Conservation (phyloP, 108 stramenopile species). For the Nannochloropsis gaditana region DNA sequence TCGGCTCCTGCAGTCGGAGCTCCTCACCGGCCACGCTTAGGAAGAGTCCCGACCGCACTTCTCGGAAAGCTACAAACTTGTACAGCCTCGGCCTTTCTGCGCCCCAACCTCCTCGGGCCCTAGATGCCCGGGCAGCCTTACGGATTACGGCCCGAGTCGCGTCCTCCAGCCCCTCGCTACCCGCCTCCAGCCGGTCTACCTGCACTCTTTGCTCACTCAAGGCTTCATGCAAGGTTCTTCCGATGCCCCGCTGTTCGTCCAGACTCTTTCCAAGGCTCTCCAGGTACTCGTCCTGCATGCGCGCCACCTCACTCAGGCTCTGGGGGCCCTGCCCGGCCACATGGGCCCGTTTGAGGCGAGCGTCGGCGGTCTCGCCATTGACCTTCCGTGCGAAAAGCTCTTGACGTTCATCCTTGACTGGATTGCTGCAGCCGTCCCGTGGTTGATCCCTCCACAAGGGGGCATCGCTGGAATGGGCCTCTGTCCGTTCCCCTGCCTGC, state of each 20-base stretch:
- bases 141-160: background rate
- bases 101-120: background rate
- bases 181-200: background rate
- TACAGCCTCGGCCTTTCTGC: background rate
- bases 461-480: background rate
- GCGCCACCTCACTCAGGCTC: background rate
- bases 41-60: background rate
- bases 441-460: background rate
- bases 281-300: background rate
- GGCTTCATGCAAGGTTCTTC: background rate
- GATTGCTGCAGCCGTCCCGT: background rate
- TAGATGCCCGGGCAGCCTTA: background rate
- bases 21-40: background rate
- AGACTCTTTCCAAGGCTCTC: background rate
- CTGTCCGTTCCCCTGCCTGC: background rate
- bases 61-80: background rate
- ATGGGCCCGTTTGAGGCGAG: background rate
- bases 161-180: background rate
- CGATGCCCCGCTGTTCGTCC: background rate
- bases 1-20: background rate
- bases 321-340: background rate
- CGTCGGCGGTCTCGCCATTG: background rate
- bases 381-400: background rate
- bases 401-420: background rate
- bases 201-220: background rate